phyloP scores from a whole-genome alignment of 2,329 filamentous ascomycete species.

The Stemphylium beticola region DNA sequence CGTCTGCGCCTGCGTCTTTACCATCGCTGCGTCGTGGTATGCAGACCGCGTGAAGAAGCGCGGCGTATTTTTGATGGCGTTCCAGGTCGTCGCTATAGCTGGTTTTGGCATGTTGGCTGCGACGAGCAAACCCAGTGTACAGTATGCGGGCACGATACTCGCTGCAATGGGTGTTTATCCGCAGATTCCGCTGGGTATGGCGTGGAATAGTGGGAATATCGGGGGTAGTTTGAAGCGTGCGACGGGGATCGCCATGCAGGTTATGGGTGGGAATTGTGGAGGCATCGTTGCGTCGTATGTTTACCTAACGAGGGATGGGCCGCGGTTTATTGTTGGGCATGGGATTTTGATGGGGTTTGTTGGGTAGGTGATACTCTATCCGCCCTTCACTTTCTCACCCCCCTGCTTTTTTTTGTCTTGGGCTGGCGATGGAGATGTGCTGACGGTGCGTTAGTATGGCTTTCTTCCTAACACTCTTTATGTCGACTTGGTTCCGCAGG shows the following conservation, averaged over 20 bases:
- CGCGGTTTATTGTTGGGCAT: constrained; percentile 56
- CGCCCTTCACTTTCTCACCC: too few relatives aligned
- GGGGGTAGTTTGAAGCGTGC: constrained; percentile 62
- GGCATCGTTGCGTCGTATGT: constrained; percentile 69
- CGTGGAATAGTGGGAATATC: constrained; percentile 66
- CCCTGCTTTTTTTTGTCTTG: background rate
- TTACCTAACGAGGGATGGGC: constrained; percentile 53
- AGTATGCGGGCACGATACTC: constrained; percentile 45
- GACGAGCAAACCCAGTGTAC: constrained; percentile 32
- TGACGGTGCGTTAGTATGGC: constrained; percentile 51
- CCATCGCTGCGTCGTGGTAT: constrained; percentile 39
- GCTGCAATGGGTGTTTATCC: constrained; percentile 58
- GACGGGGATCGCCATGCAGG: constrained; percentile 63
- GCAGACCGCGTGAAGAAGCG: constrained; percentile 38
- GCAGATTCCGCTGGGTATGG: constrained; percentile 62
- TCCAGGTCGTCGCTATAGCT: constrained; percentile 61
- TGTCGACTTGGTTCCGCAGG: constrained; percentile 63
- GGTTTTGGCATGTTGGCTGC: constrained; percentile 44
- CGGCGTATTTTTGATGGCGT: constrained; percentile 40
- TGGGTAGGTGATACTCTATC: too few relatives aligned
- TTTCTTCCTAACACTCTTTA: constrained; percentile 58
- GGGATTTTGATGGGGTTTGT: constrained; percentile 53
- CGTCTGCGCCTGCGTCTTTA: constrained; percentile 52
- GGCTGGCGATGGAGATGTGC: background rate
- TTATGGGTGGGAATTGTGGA: constrained; percentile 67